Conservation (phyloP, 1,284 basidiomycete genomes). For the Tylopilus orsonianus region DNA sequence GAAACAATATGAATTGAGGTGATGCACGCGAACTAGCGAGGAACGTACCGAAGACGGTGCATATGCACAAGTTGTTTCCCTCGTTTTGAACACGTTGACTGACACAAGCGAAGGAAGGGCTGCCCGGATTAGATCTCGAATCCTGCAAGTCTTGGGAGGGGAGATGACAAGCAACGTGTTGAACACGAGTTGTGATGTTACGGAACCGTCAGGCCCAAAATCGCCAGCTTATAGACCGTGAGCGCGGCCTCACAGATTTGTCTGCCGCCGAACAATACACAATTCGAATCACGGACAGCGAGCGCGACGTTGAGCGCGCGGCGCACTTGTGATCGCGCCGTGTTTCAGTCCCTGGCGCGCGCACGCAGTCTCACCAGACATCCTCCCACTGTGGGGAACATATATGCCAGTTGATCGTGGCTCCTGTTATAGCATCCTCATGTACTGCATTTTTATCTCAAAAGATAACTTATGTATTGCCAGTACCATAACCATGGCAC, state of each 20-base stretch:
- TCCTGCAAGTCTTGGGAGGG: conserved; percentile 30
- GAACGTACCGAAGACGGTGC: conserved; percentile 78
- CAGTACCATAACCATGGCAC: conserved; percentile 4
- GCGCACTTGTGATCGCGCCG: conserved; percentile 8
- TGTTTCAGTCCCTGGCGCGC: background rate
- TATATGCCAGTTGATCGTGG: background rate
- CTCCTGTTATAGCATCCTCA: conserved; percentile 4
- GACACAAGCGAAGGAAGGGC: conserved; percentile 19
- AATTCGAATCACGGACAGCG: background rate
- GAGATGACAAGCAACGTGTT: conserved; percentile 65
- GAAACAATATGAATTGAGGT: conserved; percentile 34
- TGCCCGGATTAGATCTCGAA: conserved; percentile 30
- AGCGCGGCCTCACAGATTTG: background rate
- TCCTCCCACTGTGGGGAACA: background rate
- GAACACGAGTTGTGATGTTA: conserved; percentile 57
- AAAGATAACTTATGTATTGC: background rate
- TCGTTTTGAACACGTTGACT: conserved; percentile 69
- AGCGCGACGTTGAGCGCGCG: conserved; percentile 4
- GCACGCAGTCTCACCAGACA: background rate
- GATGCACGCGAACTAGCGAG: conserved; percentile 34
- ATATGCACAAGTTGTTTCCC: conserved; percentile 49
- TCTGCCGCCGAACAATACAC: conserved; percentile 1
- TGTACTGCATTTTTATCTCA: conserved; percentile 8
- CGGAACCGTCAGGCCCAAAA: conserved; percentile 20
- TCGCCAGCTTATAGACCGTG: conserved; percentile 3